These are phyloP conservation scores for Mycena polygramma DNA, from an alignment of 768 basidiomycete genomes.

Conservation along the genomic window DNA sequence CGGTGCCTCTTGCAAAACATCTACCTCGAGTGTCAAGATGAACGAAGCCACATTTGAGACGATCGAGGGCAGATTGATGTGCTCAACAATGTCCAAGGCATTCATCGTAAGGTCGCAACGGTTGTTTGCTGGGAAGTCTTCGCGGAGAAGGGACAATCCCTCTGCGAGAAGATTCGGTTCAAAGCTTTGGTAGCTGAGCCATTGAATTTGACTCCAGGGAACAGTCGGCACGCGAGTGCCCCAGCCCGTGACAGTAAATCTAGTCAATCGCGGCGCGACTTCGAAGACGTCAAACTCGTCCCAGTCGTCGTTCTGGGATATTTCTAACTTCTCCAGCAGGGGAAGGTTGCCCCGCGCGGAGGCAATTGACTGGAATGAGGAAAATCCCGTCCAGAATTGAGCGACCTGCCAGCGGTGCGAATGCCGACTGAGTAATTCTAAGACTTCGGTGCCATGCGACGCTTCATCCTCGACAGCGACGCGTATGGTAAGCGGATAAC, in stretches of 20 bases:
- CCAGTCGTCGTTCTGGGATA: slow-evolving; percentile 22
- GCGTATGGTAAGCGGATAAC: slow-evolving; percentile 5
- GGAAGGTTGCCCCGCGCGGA: slow-evolving; percentile 6
- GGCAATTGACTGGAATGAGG: background rate
- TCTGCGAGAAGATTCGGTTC: background rate
- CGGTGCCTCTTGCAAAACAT: too few species aligned
- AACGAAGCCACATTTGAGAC: background rate
- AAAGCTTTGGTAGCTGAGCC: slow-evolving; percentile 1
- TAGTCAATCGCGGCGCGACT: slow-evolving; percentile 9
- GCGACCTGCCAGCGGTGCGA: slow-evolving; percentile 6
- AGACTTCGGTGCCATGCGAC: background rate
- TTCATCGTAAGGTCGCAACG: background rate
- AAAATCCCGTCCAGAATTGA: slow-evolving; percentile 5
- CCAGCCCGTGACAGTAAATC: slow-evolving; percentile 5
- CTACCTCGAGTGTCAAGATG: background rate
- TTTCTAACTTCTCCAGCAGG: slow-evolving; percentile 2
- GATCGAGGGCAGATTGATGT: background rate
- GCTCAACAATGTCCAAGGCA: background rate
- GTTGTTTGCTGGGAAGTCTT: background rate
- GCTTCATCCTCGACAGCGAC: slow-evolving; percentile 8
- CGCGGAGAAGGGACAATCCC: background rate
- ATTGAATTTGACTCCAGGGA: slow-evolving; percentile 11
- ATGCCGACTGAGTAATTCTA: slow-evolving; percentile 5
- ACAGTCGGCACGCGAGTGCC: background rate
- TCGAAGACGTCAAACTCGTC: slow-evolving; percentile 2